A percentile compares a stretch with the other conserved stretches of the same genome.
phyloP scores from a whole-genome alignment of 345 rosid species.

The Populus simonii region DNA sequence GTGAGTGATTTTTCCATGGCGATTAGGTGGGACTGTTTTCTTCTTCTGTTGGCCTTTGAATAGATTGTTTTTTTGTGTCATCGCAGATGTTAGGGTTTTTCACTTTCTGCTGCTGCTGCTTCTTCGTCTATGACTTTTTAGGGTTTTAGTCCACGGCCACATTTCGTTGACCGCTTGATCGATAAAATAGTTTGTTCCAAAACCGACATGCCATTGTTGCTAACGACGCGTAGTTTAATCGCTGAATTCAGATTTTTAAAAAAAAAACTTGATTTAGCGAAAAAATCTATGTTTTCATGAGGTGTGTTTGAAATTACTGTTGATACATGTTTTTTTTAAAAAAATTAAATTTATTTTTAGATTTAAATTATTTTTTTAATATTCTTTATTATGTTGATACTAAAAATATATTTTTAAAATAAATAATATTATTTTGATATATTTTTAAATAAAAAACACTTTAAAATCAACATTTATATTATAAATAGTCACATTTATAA shows the following conservation, averaged over 20 bases:
- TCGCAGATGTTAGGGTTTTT: conserved; percentile 22
- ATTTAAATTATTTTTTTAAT: too few relatives aligned
- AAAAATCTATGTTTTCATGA: too few relatives aligned
- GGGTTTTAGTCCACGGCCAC: neutral
- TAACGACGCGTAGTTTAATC: neutral
- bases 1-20: conserved; percentile 64
- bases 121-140: neutral
- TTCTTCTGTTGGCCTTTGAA: conserved; percentile 85
- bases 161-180: too few relatives aligned
- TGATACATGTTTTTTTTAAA: too few relatives aligned
- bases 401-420: too few relatives aligned
- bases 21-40: conserved; percentile 65
- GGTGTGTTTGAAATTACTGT: too few relatives aligned
- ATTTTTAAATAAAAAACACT: too few relatives aligned
- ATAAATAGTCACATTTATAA: too few relatives aligned
- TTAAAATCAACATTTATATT: too few relatives aligned
- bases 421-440: too few relatives aligned
- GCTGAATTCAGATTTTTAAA: too few relatives aligned
- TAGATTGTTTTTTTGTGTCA: conserved; percentile 81
- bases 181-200: neutral
- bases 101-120: neutral
- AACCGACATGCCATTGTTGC: neutral
- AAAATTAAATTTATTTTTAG: too few relatives aligned
- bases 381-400: accelerated
- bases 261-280: neutral